phyloP scores from a whole-genome alignment of 2,329 filamentous ascomycete species.

The Cercospora sp. region DNA sequence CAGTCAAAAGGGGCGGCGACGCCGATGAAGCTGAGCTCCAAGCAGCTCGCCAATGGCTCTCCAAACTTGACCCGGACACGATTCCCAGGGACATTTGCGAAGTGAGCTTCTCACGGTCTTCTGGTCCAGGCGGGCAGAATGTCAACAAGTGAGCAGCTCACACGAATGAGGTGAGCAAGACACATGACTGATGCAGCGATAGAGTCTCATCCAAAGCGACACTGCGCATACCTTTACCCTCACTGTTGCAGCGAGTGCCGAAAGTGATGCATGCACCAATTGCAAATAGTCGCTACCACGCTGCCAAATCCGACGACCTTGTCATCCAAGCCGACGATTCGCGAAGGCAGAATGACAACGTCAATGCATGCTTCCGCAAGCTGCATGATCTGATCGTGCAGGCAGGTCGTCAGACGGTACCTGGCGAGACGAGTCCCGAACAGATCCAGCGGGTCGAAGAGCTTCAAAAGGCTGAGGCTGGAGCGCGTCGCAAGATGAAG shows the following conservation, averaged over 20 bases:
- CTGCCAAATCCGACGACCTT: slow-evolving; percentile 54
- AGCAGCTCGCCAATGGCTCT: slow-evolving; percentile 59
- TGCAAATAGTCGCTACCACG: slow-evolving; percentile 56
- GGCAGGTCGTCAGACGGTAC: slow-evolving; percentile 54
- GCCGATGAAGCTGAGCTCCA: slow-evolving; percentile 32
- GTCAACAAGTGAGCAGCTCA: slow-evolving; percentile 61
- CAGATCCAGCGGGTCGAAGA: slow-evolving; percentile 57
- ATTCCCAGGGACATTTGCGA: slow-evolving; percentile 60
- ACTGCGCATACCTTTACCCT: slow-evolving; percentile 56
- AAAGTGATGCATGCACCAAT: slow-evolving; percentile 55
- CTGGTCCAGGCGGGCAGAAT: slow-evolving; percentile 67
- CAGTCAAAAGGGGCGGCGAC: slow-evolving; percentile 20
- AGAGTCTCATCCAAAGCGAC: slow-evolving; percentile 69
- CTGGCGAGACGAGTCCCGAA: slow-evolving; percentile 61
- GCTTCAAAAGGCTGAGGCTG: slow-evolving; percentile 60
- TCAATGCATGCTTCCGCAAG: slow-evolving; percentile 60
- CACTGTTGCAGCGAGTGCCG: slow-evolving; percentile 57
- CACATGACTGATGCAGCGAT: slow-evolving; percentile 8
- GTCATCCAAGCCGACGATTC: slow-evolving; percentile 65
- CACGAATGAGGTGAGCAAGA: neutral
- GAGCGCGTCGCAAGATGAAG: slow-evolving; percentile 58
- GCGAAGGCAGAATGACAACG: slow-evolving; percentile 62
- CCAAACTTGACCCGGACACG: slow-evolving; percentile 53
- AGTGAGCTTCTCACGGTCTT: slow-evolving; percentile 63
- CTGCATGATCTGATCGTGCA: slow-evolving; percentile 57